Conservation (phyloP, 2,329 filamentous ascomycete genomes). For the Pochonia chlamydosporia region DNA sequence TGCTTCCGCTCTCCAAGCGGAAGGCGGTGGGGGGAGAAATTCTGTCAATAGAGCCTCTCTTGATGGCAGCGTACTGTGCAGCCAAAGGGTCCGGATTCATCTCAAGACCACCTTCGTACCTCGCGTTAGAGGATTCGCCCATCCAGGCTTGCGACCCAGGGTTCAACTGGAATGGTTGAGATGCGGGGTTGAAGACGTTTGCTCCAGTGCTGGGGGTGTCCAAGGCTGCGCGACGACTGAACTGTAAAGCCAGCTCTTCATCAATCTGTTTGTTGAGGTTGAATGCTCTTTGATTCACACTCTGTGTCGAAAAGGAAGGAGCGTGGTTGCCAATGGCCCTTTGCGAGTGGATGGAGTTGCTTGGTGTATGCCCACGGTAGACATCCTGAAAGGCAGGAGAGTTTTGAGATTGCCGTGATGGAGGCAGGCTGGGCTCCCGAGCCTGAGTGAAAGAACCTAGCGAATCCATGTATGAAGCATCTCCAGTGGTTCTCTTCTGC, state of each 20-base stretch:
- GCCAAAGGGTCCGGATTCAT: conserved; percentile 24
- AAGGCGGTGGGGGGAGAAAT: conserved; percentile 26
- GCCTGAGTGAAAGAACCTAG: conserved; percentile 29
- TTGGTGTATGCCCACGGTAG: conserved; percentile 33
- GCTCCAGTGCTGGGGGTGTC: conserved; percentile 20
- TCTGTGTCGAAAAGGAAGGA: conserved; percentile 41
- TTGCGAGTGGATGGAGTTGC: conserved; percentile 41
- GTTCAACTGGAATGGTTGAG: conserved; percentile 40
- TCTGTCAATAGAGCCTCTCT: conserved; percentile 34
- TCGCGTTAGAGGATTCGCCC: conserved; percentile 20
- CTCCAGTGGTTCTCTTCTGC: conserved; percentile 28
- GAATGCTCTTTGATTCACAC: conserved; percentile 29
- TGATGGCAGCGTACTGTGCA: conserved; percentile 20
- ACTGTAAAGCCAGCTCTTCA: conserved; percentile 29
- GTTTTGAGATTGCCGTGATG: conserved; percentile 48
- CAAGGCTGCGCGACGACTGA: conserved; percentile 27
- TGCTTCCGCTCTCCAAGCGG: conserved; percentile 22
- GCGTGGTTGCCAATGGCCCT: conserved; percentile 38
- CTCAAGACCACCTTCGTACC: conserved; percentile 25
- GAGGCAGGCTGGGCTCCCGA: conserved; percentile 50
- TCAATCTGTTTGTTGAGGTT: conserved; percentile 31
- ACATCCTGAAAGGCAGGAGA: conserved; percentile 30
- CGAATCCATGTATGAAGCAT: conserved; percentile 35
- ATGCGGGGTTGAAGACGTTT: conserved; percentile 21
- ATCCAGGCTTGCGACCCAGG: conserved; percentile 42